Percentiles rank a stretch among this genome's conserved stretches.
phyloP scores from a whole-genome alignment of 1,284 basidiomycete genomes.

The Phaffia rhodozyma region DNA sequence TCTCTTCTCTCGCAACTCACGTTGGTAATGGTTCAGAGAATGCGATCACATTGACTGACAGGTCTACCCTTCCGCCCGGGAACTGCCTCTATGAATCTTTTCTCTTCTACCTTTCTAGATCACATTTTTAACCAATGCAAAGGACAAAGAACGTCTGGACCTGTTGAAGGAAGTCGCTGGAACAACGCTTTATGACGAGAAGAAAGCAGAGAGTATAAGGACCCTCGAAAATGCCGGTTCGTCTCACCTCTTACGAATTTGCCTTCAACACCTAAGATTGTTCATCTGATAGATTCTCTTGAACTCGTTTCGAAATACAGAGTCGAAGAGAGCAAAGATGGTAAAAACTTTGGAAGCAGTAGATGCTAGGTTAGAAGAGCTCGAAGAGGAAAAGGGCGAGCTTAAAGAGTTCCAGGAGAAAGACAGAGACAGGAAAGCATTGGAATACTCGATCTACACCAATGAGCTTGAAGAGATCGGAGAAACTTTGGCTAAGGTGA shows the following conservation, averaged over 20 bases:
- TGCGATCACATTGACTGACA: neutral
- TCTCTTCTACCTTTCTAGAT: conserved; percentile 45
- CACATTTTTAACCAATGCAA: conserved; percentile 91
- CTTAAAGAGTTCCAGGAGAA: conserved; percentile 91
- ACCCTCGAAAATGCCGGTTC: conserved; percentile 88
- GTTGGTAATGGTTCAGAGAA: neutral
- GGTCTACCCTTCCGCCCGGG: neutral
- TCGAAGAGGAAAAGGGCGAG: conserved; percentile 96
- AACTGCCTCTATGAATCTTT: neutral
- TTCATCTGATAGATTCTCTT: neutral
- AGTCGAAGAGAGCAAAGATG: conserved; percentile 82
- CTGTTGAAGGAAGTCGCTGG: conserved; percentile 97
- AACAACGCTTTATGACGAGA: conserved; percentile 94
- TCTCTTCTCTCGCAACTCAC: neutral
- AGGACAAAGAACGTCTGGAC: conserved; percentile 84
- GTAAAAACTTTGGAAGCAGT: conserved; percentile 82
- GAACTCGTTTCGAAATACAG: conserved; percentile 27
- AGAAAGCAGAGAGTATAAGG: conserved; percentile 77
- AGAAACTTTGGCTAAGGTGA: conserved; percentile 60
- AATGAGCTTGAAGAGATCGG: conserved; percentile 80
- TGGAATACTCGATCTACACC: conserved; percentile 91
- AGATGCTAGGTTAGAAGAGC: conserved; percentile 73
- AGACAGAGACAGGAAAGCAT: conserved; percentile 83
- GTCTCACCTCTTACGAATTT: neutral
- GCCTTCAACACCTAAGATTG: neutral